Conservation (phyloP, 352 stramenopile species). For the Globisporangium okanoganense region DNA sequence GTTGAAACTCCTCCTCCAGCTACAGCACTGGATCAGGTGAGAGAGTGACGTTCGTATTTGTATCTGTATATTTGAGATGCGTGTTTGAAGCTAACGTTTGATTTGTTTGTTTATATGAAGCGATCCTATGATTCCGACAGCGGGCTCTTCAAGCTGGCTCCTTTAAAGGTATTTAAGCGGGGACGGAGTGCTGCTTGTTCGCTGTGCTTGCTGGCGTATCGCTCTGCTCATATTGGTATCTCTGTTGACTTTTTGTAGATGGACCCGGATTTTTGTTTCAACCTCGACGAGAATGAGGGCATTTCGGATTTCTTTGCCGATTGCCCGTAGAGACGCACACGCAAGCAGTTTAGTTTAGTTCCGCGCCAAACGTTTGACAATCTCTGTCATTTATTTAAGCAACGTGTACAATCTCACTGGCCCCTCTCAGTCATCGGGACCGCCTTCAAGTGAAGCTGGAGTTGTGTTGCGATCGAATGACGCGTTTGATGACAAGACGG, state of each 20-base stretch:
- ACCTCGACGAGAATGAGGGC: conserved; percentile 81
- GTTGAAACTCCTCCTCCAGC: conserved; percentile 21
- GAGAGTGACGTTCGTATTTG: background rate
- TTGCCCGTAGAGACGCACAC: conserved; percentile 39
- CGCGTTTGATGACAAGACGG: background rate
- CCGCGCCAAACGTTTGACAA: conserved; percentile 9
- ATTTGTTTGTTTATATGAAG: conserved; percentile 18
- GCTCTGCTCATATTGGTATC: background rate
- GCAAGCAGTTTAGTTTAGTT: conserved; percentile 14
- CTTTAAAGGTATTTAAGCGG: conserved; percentile 57
- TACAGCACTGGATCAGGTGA: conserved; percentile 56
- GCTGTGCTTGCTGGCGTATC: background rate
- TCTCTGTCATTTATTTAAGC: conserved; percentile 25
- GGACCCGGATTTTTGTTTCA: conserved; percentile 88
- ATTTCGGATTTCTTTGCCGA: conserved; percentile 88
- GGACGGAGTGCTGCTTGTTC: background rate
- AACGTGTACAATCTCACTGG: conserved; percentile 18
- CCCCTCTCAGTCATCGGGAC: background rate
- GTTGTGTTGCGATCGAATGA: background rate
- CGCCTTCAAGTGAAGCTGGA: background rate
- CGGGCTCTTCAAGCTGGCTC: conserved; percentile 81
- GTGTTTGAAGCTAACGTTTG: background rate
- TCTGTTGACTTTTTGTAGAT: conserved; percentile 27
- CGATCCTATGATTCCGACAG: conserved; percentile 82
- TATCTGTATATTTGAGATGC: no score